These are phyloP conservation scores for Leishmania martiniquensis DNA, from an alignment of 208 protist species.

Conservation along the genomic window DNA sequence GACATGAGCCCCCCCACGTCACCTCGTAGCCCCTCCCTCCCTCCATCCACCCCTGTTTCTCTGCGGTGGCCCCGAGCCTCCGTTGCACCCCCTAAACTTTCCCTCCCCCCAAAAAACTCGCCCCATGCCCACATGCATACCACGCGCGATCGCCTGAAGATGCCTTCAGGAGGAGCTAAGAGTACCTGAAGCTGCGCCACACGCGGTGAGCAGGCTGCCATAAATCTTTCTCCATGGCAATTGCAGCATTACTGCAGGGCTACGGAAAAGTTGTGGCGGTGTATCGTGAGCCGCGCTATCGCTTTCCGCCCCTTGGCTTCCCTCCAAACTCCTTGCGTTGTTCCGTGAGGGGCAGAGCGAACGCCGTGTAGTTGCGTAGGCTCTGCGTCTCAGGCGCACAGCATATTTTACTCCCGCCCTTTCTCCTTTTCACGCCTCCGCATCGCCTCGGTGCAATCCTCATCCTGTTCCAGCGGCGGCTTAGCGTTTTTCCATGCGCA, in stretches of 20 bases:
- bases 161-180: background rate
- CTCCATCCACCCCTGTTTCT: background rate
- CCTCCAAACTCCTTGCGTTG: background rate
- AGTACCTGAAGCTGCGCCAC: background rate
- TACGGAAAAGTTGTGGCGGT: background rate
- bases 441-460: background rate
- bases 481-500: background rate
- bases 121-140: background rate
- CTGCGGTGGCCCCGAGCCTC: background rate
- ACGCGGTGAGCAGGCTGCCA: background rate
- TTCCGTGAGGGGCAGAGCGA: background rate
- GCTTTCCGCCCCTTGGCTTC: background rate
- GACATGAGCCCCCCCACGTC: slow-evolving; percentile 1
- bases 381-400: background rate
- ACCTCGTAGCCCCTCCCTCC: background rate
- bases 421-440: background rate
- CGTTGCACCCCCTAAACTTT: background rate
- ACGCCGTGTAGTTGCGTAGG: background rate
- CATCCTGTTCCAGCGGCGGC: background rate
- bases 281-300: background rate
- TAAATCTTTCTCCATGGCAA: background rate
- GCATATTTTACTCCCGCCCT: background rate
- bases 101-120: background rate
- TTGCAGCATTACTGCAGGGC: background rate
- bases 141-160: background rate